Conservation (phyloP, 257 asterid genomes). For the Cordia subcordata region DNA sequence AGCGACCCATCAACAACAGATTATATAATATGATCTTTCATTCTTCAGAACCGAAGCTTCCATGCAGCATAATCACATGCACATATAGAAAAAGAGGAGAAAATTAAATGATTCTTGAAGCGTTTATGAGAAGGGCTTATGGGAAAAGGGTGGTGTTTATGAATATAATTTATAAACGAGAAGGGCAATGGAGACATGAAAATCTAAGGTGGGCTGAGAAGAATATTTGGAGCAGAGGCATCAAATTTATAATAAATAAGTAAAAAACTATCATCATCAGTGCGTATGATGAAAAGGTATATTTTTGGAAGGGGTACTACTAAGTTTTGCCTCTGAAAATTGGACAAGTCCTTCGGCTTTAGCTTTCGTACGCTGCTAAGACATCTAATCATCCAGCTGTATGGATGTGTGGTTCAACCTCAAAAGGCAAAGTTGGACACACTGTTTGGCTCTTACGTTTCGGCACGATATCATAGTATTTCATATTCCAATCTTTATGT, state of each 20-base stretch:
- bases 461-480: neutral
- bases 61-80: too few relatives aligned
- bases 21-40: too few relatives aligned
- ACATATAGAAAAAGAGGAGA: neutral
- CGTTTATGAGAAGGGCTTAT: neutral
- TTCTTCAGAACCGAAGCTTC: too few relatives aligned
- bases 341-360: slow-evolving; percentile 10
- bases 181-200: slow-evolving; percentile 29
- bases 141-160: slow-evolving; percentile 1
- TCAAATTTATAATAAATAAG: neutral
- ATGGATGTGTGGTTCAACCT: slow-evolving; percentile 10
- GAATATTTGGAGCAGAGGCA: slow-evolving; percentile 31
- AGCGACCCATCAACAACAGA: too few relatives aligned
- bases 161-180: slow-evolving; percentile 1
- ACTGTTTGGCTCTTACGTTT: slow-evolving; percentile 13
- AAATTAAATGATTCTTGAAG: neutral
- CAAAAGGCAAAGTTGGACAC: slow-evolving; percentile 11
- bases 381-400: slow-evolving; percentile 58
- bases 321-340: slow-evolving; percentile 2
- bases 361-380: slow-evolving; percentile 26
- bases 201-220: slow-evolving; percentile 28
- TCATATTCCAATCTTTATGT: too few relatives aligned
- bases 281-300: neutral
- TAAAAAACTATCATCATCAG: neutral
- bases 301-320: neutral